These are phyloP conservation scores for Astragalus glycyphyllos DNA, from an alignment of 306 rosid species.

Conservation along the genomic window DNA sequence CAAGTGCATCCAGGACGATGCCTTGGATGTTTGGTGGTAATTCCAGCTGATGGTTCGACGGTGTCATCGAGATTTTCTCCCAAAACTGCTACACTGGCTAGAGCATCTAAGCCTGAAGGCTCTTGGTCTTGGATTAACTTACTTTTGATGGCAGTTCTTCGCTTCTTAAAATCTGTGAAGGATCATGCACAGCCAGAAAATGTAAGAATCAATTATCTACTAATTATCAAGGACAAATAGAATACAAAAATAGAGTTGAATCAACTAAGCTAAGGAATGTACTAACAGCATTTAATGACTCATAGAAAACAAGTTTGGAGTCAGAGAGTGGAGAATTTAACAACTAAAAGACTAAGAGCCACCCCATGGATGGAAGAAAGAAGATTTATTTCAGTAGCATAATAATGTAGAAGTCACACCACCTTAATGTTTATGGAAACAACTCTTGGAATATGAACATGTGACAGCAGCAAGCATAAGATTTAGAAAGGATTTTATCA, in stretches of 20 bases:
- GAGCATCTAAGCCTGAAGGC: conserved; percentile 70
- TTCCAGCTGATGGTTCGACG: conserved; percentile 55
- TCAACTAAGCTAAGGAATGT: conserved; percentile 1
- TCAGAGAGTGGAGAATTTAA: background rate
- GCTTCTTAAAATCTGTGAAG: conserved; percentile 67
- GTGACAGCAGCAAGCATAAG: too few species aligned
- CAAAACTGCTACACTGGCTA: conserved; percentile 70
- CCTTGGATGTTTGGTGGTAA: conserved; percentile 83
- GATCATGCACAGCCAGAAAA: conserved; percentile 22
- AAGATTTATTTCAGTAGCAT: background rate
- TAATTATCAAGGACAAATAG: conserved; percentile 24
- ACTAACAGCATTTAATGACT: conserved; percentile 4
- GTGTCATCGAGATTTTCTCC: conserved; percentile 62
- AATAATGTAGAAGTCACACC: too few species aligned
- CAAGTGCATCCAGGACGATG: conserved; percentile 92
- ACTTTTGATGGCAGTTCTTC: conserved; percentile 47
- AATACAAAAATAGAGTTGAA: conserved; percentile 2
- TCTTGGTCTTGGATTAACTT: conserved; percentile 50
- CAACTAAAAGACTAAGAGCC: background rate
- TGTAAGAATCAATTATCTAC: conserved; percentile 28
- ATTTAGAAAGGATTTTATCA: too few species aligned
- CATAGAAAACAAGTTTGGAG: conserved; percentile 4
- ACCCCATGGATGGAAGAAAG: background rate
- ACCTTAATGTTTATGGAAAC: too few species aligned
- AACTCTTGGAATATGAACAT: too few species aligned